Percentiles rank a stretch among this genome's conserved stretches.
These are phyloP conservation scores for Rutstroemia sydowiana DNA, from an alignment of 2,329 filamentous ascomycete genomes.

Conservation along the genomic window DNA sequence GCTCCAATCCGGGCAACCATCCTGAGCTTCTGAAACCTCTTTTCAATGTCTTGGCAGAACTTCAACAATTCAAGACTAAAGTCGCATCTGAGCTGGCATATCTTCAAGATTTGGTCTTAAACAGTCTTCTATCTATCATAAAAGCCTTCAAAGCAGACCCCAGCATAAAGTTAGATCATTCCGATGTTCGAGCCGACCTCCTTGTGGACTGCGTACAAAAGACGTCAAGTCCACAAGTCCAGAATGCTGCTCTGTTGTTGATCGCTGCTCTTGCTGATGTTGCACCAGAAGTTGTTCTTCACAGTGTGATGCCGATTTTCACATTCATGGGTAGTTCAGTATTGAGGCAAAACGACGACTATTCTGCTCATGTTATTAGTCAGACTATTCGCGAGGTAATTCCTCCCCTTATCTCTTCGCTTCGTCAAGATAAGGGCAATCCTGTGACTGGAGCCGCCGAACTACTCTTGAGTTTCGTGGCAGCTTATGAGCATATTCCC, in stretches of 20 bases:
- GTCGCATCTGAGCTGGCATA: slow-evolving; percentile 85
- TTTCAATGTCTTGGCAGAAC: slow-evolving; percentile 77
- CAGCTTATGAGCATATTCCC: slow-evolving; percentile 93
- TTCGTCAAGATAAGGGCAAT: slow-evolving; percentile 72
- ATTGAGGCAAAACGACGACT: slow-evolving; percentile 88
- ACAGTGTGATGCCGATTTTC: slow-evolving; percentile 98
- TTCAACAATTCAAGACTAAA: slow-evolving; percentile 76
- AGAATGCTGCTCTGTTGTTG: slow-evolving; percentile 82
- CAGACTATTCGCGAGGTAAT: slow-evolving; percentile 93
- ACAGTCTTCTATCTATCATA: slow-evolving; percentile 77
- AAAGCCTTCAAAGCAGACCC: slow-evolving; percentile 61
- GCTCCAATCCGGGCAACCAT: slow-evolving; percentile 66
- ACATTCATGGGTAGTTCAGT: slow-evolving; percentile 95
- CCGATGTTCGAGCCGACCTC: slow-evolving; percentile 77
- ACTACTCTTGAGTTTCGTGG: slow-evolving; percentile 89
- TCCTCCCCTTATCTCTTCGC: slow-evolving; percentile 78
- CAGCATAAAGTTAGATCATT: slow-evolving; percentile 62
- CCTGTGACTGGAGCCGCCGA: slow-evolving; percentile 78
- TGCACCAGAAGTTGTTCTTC: slow-evolving; percentile 83
- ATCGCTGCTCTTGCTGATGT: slow-evolving; percentile 81
- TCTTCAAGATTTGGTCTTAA: slow-evolving; percentile 75
- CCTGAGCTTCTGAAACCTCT: slow-evolving; percentile 69
- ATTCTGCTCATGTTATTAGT: slow-evolving; percentile 92
- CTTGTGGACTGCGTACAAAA: slow-evolving; percentile 92
- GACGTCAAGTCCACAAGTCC: slow-evolving; percentile 85